Conservation (phyloP, 2,329 filamentous ascomycete species). For the Cryphonectria japonica region DNA sequence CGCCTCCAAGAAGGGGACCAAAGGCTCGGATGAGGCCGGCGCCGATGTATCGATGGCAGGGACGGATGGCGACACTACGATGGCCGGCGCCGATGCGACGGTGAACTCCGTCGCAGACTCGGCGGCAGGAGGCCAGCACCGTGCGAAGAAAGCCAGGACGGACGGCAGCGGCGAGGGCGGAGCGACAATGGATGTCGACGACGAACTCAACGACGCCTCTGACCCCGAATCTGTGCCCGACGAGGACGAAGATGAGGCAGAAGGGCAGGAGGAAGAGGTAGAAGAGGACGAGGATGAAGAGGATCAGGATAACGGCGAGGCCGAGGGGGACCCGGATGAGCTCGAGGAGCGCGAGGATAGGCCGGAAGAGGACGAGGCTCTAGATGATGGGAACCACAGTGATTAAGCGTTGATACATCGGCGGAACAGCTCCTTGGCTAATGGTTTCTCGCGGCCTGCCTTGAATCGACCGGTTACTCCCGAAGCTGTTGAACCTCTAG, state of each 20-base stretch:
- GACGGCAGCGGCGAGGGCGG: slow-evolving; percentile 40
- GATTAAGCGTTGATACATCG: slow-evolving; percentile 43
- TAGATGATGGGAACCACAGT: slow-evolving; percentile 64
- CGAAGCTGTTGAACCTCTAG: neutral
- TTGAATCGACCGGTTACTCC: neutral
- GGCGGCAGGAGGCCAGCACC: slow-evolving; percentile 33
- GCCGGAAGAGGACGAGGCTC: slow-evolving; percentile 61
- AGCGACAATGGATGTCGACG: slow-evolving; percentile 54
- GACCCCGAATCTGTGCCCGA: slow-evolving; percentile 40
- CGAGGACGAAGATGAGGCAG: slow-evolving; percentile 42
- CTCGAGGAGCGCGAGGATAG: slow-evolving; percentile 49
- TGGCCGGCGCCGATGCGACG: slow-evolving; percentile 30
- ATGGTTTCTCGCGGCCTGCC: neutral
- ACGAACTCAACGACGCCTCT: slow-evolving; percentile 43
- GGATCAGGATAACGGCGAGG: slow-evolving; percentile 46
- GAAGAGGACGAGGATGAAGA: slow-evolving; percentile 55
- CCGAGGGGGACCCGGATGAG: slow-evolving; percentile 58
- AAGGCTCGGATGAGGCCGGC: slow-evolving; percentile 34
- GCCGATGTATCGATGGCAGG: slow-evolving; percentile 38
- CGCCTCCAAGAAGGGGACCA: slow-evolving; percentile 58
- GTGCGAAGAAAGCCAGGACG: slow-evolving; percentile 44
- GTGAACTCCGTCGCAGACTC: slow-evolving; percentile 28
- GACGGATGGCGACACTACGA: slow-evolving; percentile 36
- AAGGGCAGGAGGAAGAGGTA: slow-evolving; percentile 47
- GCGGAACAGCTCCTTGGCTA: neutral